Evolutionary conservation across 768 basidiomycete species (phyloP).

Genomic region (Mycena vitilis): DNA sequence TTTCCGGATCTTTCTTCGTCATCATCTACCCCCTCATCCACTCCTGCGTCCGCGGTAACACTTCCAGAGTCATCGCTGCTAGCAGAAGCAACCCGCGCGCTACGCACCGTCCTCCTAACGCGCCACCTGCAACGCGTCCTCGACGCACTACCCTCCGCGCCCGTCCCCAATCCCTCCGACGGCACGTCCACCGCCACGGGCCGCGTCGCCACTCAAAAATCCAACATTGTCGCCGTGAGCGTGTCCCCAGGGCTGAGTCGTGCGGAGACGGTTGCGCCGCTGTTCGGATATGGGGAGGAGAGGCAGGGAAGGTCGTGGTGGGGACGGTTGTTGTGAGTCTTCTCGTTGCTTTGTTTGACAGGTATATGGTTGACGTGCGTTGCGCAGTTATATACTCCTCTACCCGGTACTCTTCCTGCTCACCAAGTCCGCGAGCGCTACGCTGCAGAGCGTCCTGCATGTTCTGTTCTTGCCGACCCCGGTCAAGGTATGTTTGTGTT

Average conservation of each 20-base stretch:
- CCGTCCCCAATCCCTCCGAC: constrained; percentile 46
- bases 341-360: constrained; percentile 24
- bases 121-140: constrained; percentile 87
- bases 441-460: constrained; percentile 12
- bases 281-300: constrained; percentile 45
- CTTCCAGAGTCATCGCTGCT: constrained; percentile 59
- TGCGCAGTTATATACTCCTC: background rate
- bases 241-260: constrained; percentile 85
- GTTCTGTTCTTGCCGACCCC: constrained; percentile 8
- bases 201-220: constrained; percentile 53
- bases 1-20: constrained; percentile 37
- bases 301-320: background rate
- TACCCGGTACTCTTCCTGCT: background rate
- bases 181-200: constrained; percentile 39
- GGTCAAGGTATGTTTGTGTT: constrained; percentile 1
- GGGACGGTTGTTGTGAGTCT: constrained; percentile 23
- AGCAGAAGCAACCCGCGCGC: constrained; percentile 73
- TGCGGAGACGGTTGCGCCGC: constrained; percentile 70
- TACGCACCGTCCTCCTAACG: constrained; percentile 72
- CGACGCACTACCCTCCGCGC: constrained; percentile 76
- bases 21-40: constrained; percentile 42
- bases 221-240: constrained; percentile 79
- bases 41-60: no score
- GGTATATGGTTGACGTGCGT: background rate
- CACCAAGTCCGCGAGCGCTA: background rate